phyloP scores from a whole-genome alignment of 164 flowering plant genomes.

The Umbellularia californica region DNA sequence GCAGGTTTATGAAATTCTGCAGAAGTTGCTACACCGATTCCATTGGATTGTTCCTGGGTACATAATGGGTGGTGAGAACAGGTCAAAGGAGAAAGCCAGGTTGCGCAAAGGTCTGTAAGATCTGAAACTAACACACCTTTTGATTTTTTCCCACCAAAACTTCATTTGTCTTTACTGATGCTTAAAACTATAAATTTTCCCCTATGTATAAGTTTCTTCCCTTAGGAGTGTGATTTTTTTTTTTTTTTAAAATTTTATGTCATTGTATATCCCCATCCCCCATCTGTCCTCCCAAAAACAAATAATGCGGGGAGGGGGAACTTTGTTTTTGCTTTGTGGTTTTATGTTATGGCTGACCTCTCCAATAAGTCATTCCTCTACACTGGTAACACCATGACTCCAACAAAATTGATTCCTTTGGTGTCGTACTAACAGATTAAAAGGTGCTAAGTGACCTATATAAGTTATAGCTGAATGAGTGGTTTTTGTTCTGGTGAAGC shows the following conservation, averaged over 20 bases:
- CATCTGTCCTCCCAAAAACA: neutral
- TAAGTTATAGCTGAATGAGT: neutral
- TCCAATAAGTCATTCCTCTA: neutral
- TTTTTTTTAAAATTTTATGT: too few relatives aligned
- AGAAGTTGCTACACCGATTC: slow-evolving; percentile 77
- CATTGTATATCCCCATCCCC: neutral
- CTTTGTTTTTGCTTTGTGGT: neutral
- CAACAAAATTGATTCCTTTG: neutral
- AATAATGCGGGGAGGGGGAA: neutral
- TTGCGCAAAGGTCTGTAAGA: slow-evolving; percentile 73
- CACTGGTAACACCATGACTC: neutral
- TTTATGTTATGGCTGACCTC: neutral
- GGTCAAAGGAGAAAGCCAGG: slow-evolving; percentile 88
- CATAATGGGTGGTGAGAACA: slow-evolving; percentile 92
- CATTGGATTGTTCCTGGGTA: slow-evolving; percentile 98
- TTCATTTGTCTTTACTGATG: too few relatives aligned
- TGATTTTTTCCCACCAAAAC: neutral
- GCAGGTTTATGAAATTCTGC: slow-evolving; percentile 90
- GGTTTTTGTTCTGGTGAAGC: neutral
- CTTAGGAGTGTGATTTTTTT: too few relatives aligned
- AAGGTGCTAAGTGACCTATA: neutral
- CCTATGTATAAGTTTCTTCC: too few relatives aligned
- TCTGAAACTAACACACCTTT: neutral
- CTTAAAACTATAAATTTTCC: too few relatives aligned
- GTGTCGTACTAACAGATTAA: neutral